phyloP scores from a whole-genome alignment of 176 grass and related monocot species.

The Raddia guianensis region DNA sequence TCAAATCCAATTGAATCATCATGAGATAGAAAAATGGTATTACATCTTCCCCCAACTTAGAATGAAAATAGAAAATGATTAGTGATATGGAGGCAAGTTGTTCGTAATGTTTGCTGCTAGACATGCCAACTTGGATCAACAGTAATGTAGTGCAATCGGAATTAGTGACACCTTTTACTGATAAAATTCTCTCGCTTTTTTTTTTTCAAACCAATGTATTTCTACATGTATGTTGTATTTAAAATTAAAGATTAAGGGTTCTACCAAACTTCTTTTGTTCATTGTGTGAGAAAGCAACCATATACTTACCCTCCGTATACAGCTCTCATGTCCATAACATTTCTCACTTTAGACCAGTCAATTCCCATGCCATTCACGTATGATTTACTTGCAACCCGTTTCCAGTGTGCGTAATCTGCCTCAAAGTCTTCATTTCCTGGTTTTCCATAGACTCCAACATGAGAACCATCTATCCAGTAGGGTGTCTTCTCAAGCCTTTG shows the following conservation, averaged over 20 bases:
- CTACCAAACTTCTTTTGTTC: neutral
- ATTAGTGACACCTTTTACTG: neutral
- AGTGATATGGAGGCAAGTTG: neutral
- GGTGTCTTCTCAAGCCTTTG: constrained; percentile 79
- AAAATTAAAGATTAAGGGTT: neutral
- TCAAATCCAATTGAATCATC: neutral
- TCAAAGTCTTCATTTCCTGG: constrained; percentile 85
- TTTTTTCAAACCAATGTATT: neutral
- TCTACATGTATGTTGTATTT: neutral
- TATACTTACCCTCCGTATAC: constrained; percentile 93
- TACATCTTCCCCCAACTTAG: neutral
- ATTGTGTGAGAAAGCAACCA: neutral
- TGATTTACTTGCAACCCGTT: constrained; percentile 81
- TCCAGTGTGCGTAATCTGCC: constrained; percentile 90
- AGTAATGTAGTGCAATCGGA: neutral
- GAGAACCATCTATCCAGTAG: constrained; percentile 82
- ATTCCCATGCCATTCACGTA: constrained; percentile 93
- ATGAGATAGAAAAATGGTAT: neutral
- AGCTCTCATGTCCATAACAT: constrained; percentile 99
- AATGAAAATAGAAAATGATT: neutral
- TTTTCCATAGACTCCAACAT: constrained; percentile 88
- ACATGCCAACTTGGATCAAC: neutral
- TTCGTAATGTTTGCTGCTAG: neutral
- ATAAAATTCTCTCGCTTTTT: neutral
- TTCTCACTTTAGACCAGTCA: constrained; percentile 92